Base-by-base conservation (phyloP, 2,329 filamentous ascomycete genomes). In the Cladosporium sp. region DNA sequence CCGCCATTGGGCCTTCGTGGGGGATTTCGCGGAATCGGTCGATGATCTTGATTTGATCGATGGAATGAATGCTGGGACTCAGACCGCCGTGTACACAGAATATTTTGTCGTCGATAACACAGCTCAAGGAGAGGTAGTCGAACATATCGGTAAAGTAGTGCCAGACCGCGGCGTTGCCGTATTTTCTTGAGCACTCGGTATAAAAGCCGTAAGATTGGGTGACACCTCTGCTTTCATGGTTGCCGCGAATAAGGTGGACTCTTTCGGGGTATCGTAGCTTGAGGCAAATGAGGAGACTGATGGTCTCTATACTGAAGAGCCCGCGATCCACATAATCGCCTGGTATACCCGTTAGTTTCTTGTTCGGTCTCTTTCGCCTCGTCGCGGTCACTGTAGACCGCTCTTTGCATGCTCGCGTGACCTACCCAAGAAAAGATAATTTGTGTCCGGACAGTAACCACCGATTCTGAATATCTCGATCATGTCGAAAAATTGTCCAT, bases 141-240 rank as follows among this genome's bases (percentile, higher is more conserved):
- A 98, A 98, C 91, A 98, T 97, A 73, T 98, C 93, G 58, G 93
- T 98, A 67, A 98, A 98, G 69, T 97, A 93, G 71, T 98, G 93
- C 93, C 93, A 98, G 18, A 98, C 93, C 62, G 93, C 96, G 56
- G 93, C 90, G 66, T 95, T 97, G 67, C 93, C 93, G 71, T 98
- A 98, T 72, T 98, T 98, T 59, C 93, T 85, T 16, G 87, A 90
- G 71, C 93, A 98, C 68, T 98, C 93, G 18, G 93, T 97, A 68
- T 98, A 98, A 74, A 98, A 98, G 51, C 93, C 93, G 71, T 98
- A 98, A 22, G 92, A 97, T 71, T 98, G 93, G 9, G 93, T 98
- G 48, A 98, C 93, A 62, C 93, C 93, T 62, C 93, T 85, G 51
- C 90, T 95, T 72, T 98, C 93, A 73, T 98, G 93, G 71, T 98